Evolutionary conservation across 495 filamentous ascomycete species (phyloP), one percentile per base, ranked within the genome.

Genomic region (Hypoxylon fragiforme): DNA sequence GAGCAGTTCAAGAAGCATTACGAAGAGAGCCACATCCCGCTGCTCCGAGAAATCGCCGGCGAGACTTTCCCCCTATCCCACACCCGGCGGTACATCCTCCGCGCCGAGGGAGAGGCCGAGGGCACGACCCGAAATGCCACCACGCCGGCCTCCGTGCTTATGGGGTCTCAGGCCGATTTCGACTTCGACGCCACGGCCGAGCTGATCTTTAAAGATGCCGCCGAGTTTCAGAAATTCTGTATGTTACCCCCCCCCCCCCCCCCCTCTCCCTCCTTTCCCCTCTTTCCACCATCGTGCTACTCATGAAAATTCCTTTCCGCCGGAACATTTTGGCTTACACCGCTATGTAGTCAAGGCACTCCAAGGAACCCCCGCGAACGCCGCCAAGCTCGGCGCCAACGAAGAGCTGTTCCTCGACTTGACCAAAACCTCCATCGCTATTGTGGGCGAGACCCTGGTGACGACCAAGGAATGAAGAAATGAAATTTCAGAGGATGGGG

Each of bases 131-230:
- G 11, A 1, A 53, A 53, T 1, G 50, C 39, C 8, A 38, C 21
- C n/a, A 28, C 39, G 1, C 20, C 39, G 12, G 39, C 39, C 2
- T 7, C n/a, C 7, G 44, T 47, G 2, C 6, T 37, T 13, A 14
- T 38, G 7, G 52, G 52, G 2, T 37, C 44, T 4, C 52, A 49
- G 21, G 44, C 20, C 0, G 37, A 56, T 34, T 49, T 56, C 30
- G 52, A 48, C 24, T 56, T 37, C 21, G 52, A 56, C 3, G 52
- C 44, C 0, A 0, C 44, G 3, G 44, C 38, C 2, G 52, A 56
- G 5, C 41, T 56, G 30, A 22, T 31, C 0, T 56, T 56, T n/a
- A 38, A 43, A n/a, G n/a, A 16, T 31, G 44, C 40, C 3, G 38
- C 15, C 9, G 20, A 24, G 1, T 52, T 22, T 12, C 14, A 52